phyloP scores from a whole-genome alignment of 768 basidiomycete species.

The Albatrellus ellisii region DNA sequence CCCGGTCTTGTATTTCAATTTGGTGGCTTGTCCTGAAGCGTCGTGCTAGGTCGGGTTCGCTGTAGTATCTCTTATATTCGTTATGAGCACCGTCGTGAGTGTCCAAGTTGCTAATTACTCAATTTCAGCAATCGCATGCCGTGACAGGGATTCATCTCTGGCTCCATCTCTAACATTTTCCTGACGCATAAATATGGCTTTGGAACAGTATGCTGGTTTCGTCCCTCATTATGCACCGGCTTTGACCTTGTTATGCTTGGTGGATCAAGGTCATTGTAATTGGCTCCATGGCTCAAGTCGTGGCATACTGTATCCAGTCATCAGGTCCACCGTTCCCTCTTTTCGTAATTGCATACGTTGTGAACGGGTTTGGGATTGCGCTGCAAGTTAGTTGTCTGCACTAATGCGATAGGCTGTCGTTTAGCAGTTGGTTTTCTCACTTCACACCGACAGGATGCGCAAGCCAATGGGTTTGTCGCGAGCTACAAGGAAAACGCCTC shows the following conservation, averaged over 20 bases:
- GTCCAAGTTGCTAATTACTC: background rate
- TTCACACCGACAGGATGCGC: slow-evolving; percentile 38
- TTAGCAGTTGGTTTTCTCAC: background rate
- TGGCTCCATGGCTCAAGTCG: slow-evolving; percentile 36
- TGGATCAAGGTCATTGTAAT: slow-evolving; percentile 26
- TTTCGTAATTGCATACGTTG: slow-evolving; percentile 34
- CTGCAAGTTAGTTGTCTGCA: slow-evolving; percentile 22
- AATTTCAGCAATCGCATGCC: background rate
- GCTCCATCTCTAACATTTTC: slow-evolving; percentile 33
- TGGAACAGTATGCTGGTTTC: slow-evolving; percentile 26
- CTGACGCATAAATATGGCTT: slow-evolving; percentile 32
- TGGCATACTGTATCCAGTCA: slow-evolving; percentile 40
- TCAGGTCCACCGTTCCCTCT: slow-evolving; percentile 52
- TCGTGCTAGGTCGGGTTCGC: slow-evolving; percentile 30
- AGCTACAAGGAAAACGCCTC: slow-evolving; percentile 40
- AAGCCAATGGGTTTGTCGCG: slow-evolving; percentile 60
- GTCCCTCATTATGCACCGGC: background rate
- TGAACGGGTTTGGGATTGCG: slow-evolving; percentile 39
- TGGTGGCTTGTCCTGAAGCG: background rate
- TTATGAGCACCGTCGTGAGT: slow-evolving; percentile 32
- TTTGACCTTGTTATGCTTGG: background rate
- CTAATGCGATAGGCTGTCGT: background rate
- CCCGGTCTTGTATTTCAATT: background rate
- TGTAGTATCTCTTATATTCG: slow-evolving; percentile 49
- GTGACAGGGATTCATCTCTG: slow-evolving; percentile 35